Base-by-base conservation (phyloP, 352 stramenopile genomes). In the Phytopythium sindhum region DNA sequence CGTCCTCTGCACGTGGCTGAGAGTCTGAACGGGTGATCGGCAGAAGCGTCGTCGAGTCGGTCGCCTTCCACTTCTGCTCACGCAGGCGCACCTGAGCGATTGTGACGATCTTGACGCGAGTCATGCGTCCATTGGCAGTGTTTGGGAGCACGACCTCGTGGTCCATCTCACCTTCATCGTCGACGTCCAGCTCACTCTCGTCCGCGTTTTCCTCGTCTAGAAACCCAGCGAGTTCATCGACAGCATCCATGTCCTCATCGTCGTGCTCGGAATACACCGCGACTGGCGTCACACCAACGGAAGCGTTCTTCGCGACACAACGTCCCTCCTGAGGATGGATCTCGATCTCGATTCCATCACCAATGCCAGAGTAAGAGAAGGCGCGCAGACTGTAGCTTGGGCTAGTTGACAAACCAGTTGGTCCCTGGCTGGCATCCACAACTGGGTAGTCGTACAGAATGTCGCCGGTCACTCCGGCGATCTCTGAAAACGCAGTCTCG, bases 81-180 rank as follows among this genome's bases (percentile, higher is more conserved):
- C 42, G 26, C 11, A 48, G 21, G 31, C 58, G 23, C 21, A 64
- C 50, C 26, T 56, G 58, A 1, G 58, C 58, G 26, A 26, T 57
- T 4, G 58, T 64, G 21, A 48, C 26, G 28, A 64, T 12, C 50
- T 33, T 53, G 28, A 47, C 50, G 21, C 31, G 23, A 2, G 58
- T 57, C 19, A 64, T 17, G 2, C 9, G 31, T 11, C 42, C 44
- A n/a, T 23, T 29, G 2, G 12, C 9, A 17, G 12, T 48, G 24
- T 21, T 45, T 23, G 58, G 58, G 10, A 48, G 26, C 35, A 64
- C 58, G n/a, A 51, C 37, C 29, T 64, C 58, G 29, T 48, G 45
- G 44, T 35, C 35, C 45, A 47, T 31, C 8, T 64, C 44, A 14
- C 29, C 12, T 17, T 64, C 45, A 10, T 55, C 58, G 26, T 64